Conservation (phyloP, 805 yeast species). For the Pichia gijzeniarum region DNA sequence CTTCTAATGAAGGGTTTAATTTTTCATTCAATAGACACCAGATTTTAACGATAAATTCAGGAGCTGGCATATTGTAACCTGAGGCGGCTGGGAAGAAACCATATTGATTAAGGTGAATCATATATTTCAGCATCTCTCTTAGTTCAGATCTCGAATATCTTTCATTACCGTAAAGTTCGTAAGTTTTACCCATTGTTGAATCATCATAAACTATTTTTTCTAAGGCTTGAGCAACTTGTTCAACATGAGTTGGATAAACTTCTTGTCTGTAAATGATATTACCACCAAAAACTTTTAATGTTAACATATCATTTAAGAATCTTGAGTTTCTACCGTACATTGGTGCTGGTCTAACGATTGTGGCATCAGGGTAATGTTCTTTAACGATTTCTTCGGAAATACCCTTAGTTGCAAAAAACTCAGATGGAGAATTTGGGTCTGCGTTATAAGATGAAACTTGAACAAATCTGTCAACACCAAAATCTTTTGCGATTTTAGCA, state of each 20-base stretch:
- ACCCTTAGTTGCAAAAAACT: slow-evolving; percentile 75
- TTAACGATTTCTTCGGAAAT: slow-evolving; percentile 66
- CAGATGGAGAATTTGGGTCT: slow-evolving; percentile 56
- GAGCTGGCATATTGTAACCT: slow-evolving; percentile 34
- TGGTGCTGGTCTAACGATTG: slow-evolving; percentile 82
- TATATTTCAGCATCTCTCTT: slow-evolving; percentile 59
- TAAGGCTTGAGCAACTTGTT: slow-evolving; percentile 72
- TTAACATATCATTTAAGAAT: slow-evolving; percentile 56
- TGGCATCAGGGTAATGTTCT: slow-evolving; percentile 63
- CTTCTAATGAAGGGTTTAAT: slow-evolving; percentile 35
- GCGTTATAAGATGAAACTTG: slow-evolving; percentile 82
- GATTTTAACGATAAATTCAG: slow-evolving; percentile 31
- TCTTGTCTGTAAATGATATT: slow-evolving; percentile 62
- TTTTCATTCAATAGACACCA: slow-evolving; percentile 36
- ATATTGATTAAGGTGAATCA: slow-evolving; percentile 30
- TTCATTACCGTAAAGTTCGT: slow-evolving; percentile 71
- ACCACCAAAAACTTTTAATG: slow-evolving; percentile 50
- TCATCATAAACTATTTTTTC: slow-evolving; percentile 79
- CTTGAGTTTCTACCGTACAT: slow-evolving; percentile 71
- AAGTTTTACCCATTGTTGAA: slow-evolving; percentile 68
- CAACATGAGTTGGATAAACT: slow-evolving; percentile 66
- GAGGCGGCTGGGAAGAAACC: slow-evolving; percentile 33
- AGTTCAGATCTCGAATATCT: slow-evolving; percentile 54
- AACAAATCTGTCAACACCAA: slow-evolving; percentile 64
- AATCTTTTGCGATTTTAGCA: slow-evolving; percentile 63